Percentiles rank a stretch among this genome's conserved stretches.
These are phyloP conservation scores for Orychophragmus violaceus DNA, from an alignment of 345 rosid genomes.

Conservation along the genomic window DNA sequence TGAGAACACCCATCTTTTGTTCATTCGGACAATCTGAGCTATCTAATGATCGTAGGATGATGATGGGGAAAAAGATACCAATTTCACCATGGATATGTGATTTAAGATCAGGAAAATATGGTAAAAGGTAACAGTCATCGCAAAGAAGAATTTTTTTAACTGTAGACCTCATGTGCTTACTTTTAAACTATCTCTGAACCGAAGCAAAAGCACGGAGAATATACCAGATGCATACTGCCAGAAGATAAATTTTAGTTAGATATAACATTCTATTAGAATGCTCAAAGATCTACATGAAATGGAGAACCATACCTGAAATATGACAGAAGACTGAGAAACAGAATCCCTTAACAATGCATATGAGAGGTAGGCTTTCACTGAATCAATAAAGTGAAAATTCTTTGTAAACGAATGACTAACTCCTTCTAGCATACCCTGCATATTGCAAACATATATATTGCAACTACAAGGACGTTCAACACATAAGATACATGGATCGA, in stretches of 20 bases:
- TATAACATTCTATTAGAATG: conserved; percentile 17
- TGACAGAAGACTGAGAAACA: conserved; percentile 77
- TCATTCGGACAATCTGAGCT: conserved; percentile 61
- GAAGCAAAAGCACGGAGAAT: conserved; percentile 82
- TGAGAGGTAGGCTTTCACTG: conserved; percentile 95
- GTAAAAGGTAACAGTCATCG: not conserved
- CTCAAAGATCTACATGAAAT: conserved; percentile 9
- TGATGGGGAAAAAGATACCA: conserved; percentile 92
- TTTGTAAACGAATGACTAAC: conserved; percentile 89
- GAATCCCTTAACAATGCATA: conserved; percentile 95
- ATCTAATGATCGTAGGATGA: conserved; percentile 82
- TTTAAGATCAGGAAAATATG: conserved; percentile 2
- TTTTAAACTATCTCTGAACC: conserved; percentile 94
- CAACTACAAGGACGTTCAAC: no score
- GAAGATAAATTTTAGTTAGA: conserved; percentile 29
- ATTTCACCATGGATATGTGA: conserved; percentile 73
- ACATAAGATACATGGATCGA: no score
- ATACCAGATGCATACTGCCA: conserved; percentile 97
- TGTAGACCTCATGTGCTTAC: conserved; percentile 46
- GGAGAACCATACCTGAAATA: conserved; percentile 73
- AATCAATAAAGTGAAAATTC: conserved; percentile 94
- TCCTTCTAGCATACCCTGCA: conserved; percentile 92
- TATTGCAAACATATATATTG: conserved; percentile 15
- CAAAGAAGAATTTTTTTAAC: conserved; percentile 1
- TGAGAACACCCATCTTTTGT: conserved; percentile 83